Evolutionary conservation across 345 rosid species (phyloP), one percentile per base, ranked within the genome.

Genomic region (Alliaria petiolata): DNA sequence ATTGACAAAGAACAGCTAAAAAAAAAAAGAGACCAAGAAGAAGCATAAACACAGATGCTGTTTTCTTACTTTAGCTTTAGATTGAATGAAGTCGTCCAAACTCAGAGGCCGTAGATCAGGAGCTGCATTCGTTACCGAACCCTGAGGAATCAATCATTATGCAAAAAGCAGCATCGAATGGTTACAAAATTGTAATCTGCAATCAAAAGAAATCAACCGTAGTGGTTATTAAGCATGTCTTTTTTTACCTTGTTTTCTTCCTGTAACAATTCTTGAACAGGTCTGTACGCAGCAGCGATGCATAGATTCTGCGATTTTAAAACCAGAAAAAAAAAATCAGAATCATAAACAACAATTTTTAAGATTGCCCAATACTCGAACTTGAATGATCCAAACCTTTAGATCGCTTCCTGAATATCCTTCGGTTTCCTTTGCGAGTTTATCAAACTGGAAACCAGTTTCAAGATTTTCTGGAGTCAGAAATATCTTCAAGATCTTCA

Each of bases 351-450:
- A 26, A 43, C 8, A 69, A 74, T 28, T 28, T 31, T 56, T 59
- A 35, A 35, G 58, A 50, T 58, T 20, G 26, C 9, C 46, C 38
- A 34, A 26, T 62, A 35, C 50, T 46, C 15, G 13, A 70, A 64
- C 35, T 43, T 50, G 8, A 38, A 26, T 33, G 58, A 69, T 40
- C 54, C 33, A 58, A 78, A 95, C 99, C 99, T 95, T 95, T 57
- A 95, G 82, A 84, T 95, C 99, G 73, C 99, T 95, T 49, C 99
- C 99, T 47, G 98, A 95, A 74, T 95, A 95, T 70, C 99, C 99
- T 65, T 90, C 97, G 7, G 98, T 90, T 52, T 75, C 89, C 74
- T 75, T 84, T 65, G 98, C 99, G 61, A 95, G 97, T 75, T 84
- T 80, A 38, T 87, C 81, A 66, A 75, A 82, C 65, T 82, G 67